Conservation (phyloP, 1,284 basidiomycete species). For the Apiotrichum gamsii region DNA sequence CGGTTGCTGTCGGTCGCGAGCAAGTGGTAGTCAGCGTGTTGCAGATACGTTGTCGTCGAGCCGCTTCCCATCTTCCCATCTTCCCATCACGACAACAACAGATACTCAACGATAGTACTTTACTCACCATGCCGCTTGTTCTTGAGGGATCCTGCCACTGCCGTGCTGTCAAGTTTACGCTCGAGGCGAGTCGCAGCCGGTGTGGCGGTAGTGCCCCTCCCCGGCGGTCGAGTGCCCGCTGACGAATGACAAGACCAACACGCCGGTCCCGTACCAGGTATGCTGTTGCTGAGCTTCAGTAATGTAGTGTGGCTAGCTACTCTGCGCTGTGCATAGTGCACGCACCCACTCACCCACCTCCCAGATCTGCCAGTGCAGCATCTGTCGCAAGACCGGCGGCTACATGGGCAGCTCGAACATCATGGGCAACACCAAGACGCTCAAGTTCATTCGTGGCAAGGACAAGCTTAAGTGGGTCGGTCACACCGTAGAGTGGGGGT, state of each 20-base stretch:
- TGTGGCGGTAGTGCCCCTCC: too few species aligned
- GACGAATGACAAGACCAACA: constrained; percentile 29
- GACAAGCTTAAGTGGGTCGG: constrained; percentile 41
- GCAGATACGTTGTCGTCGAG: too few species aligned
- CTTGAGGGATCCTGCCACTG: constrained; percentile 47
- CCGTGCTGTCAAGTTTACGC: constrained; percentile 39
- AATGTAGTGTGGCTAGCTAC: not conserved
- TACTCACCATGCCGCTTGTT: constrained; percentile 34
- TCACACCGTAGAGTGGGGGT: too few species aligned
- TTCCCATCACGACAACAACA: too few species aligned
- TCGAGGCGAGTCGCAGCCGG: constrained; percentile 24
- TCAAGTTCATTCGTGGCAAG: constrained; percentile 40
- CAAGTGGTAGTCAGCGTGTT: too few species aligned
- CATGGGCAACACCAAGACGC: constrained; percentile 44
- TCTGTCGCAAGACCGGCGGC: constrained; percentile 46
- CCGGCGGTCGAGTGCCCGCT: too few species aligned
- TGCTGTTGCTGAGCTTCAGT: not conserved
- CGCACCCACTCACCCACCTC: not conserved
- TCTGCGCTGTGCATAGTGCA: not conserved
- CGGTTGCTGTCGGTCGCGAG: too few species aligned
- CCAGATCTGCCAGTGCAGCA: constrained; percentile 44
- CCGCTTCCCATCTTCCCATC: too few species aligned
- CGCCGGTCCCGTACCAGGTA: constrained; percentile 45
- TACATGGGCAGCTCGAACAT: constrained; percentile 46
- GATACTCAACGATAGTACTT: too few species aligned